phyloP scores from a whole-genome alignment of 176 grass and related monocot genomes.

The Oryza punctata region DNA sequence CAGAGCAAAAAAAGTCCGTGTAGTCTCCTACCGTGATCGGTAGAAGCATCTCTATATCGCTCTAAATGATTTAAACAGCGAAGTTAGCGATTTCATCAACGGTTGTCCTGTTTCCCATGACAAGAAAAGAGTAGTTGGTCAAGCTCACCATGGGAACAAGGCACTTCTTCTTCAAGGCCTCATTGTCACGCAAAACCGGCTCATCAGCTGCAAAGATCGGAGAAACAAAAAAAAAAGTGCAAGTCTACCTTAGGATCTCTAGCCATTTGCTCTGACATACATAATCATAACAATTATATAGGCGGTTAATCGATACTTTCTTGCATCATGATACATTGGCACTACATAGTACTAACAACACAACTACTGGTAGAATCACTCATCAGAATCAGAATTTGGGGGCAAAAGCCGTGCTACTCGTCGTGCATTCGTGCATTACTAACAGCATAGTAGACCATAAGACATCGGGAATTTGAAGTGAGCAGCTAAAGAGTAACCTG shows the following conservation, averaged over 20 bases:
- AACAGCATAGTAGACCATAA: neutral
- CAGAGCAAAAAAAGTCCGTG: slow-evolving; percentile 93
- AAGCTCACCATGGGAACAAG: slow-evolving; percentile 78
- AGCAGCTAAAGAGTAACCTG: slow-evolving; percentile 44
- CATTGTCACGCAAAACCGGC: slow-evolving; percentile 76
- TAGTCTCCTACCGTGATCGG: slow-evolving; percentile 84
- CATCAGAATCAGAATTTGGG: neutral
- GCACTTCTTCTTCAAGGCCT: slow-evolving; percentile 67
- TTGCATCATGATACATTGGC: neutral
- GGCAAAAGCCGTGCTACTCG: neutral
- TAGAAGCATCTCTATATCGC: slow-evolving; percentile 82
- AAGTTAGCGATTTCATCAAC: neutral
- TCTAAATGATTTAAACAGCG: slow-evolving; percentile 43
- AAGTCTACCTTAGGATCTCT: neutral
- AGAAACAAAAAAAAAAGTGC: neutral
- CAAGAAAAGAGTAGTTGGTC: neutral
- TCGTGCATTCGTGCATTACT: neutral
- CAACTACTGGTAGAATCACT: neutral
- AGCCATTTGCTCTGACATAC: too few relatives aligned
- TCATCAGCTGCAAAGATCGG: slow-evolving; percentile 64
- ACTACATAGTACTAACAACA: neutral
- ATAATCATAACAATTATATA: neutral
- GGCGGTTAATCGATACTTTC: neutral
- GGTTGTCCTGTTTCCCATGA: neutral
- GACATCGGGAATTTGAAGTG: neutral